Conservation (phyloP, 768 basidiomycete species). For the Cubamyces lactineus region DNA sequence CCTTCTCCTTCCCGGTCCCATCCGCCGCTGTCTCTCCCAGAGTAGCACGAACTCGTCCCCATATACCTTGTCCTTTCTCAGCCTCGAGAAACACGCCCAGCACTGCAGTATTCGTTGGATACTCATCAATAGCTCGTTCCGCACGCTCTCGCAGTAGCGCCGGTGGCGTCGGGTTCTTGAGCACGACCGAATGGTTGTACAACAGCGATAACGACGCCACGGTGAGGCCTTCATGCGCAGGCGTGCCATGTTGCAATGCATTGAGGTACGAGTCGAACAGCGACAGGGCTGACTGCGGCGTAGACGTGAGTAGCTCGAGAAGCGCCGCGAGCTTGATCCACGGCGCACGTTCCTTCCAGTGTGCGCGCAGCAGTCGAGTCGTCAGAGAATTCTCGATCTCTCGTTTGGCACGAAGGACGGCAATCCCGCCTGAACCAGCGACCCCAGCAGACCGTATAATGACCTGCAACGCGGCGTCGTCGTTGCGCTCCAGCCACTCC, state of each 20-base stretch:
- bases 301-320: conserved; percentile 60
- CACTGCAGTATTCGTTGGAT: conserved; percentile 72
- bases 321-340: conserved; percentile 71
- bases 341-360: conserved; percentile 61
- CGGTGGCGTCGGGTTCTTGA: conserved; percentile 63
- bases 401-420: conserved; percentile 65
- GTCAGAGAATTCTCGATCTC: conserved; percentile 55
- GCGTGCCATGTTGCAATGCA: conserved; percentile 23
- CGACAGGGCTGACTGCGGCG: conserved; percentile 45
- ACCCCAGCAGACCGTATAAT: conserved; percentile 58
- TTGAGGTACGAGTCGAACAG: conserved; percentile 41
- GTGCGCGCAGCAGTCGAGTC: conserved; percentile 22
- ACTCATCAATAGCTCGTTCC: conserved; percentile 54
- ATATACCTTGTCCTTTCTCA: conserved; percentile 74
- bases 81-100: conserved; percentile 76
- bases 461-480: conserved; percentile 54
- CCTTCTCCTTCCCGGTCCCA: conserved; percentile 51
- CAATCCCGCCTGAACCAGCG: conserved; percentile 54
- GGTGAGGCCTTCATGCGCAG: conserved; percentile 56
- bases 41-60: conserved; percentile 68
- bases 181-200: conserved; percentile 56
- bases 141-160: conserved; percentile 59
- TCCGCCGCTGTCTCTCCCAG: conserved; percentile 48
- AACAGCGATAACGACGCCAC: conserved; percentile 60
- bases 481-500: conserved; percentile 69